A percentile compares a stretch with the other conserved stretches of the same genome.
phyloP scores from a whole-genome alignment of 306 rosid species.

The Lagenaria siceraria region DNA sequence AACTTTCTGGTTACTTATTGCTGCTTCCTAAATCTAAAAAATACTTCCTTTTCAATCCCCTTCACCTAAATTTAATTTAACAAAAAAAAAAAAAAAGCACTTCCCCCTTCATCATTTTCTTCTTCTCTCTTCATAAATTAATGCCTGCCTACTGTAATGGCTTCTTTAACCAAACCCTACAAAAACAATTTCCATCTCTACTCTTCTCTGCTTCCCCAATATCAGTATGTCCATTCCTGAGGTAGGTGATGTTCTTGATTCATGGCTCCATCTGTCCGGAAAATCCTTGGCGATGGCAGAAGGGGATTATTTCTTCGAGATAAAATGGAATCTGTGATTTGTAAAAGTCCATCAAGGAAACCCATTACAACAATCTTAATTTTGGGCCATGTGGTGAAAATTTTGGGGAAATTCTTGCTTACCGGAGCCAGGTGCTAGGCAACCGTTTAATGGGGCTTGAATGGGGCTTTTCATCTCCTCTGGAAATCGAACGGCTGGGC shows the following conservation, averaged over 20 bases:
- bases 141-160: neutral
- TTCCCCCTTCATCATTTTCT: neutral
- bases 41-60: too few relatives aligned
- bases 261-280: conserved; percentile 29
- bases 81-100: too few relatives aligned
- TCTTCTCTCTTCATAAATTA: neutral
- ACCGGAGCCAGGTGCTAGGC: conserved; percentile 31
- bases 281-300: conserved; percentile 25
- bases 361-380: neutral
- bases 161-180: neutral
- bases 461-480: conserved; percentile 19
- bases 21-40: neutral
- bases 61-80: too few relatives aligned
- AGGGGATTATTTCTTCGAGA: conserved; percentile 34
- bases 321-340: conserved; percentile 28
- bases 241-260: conserved; percentile 52
- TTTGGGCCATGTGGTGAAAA: neutral
- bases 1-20: neutral
- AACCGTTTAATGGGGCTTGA: conserved; percentile 20
- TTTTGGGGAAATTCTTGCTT: neutral
- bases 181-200: neutral
- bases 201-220: neutral
- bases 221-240: conserved; percentile 78
- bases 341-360: neutral
- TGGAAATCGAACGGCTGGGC: neutral